Evolutionary conservation across 441 rosid genomes (phyloP).

Genomic region (Manihot esculenta): DNA sequence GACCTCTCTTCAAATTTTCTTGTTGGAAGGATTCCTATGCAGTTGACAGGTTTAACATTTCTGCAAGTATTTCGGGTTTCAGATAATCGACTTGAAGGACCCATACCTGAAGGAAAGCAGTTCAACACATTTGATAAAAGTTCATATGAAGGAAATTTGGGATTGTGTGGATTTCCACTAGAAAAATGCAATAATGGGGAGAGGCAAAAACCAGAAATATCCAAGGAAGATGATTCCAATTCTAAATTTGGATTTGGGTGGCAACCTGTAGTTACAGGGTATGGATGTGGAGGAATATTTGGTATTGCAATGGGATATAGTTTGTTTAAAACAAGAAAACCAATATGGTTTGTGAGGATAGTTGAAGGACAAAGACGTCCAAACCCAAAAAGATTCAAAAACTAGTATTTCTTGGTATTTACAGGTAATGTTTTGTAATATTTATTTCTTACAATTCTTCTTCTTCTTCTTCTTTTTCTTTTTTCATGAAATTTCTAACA

Average conservation of each 20-base stretch:
- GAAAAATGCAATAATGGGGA: not conserved
- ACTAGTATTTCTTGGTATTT: no score
- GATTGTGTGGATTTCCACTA: not conserved
- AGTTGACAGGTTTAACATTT: not conserved
- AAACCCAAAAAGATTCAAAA: no score
- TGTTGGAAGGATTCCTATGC: not conserved
- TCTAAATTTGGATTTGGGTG: constrained; percentile 19
- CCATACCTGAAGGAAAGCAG: not conserved
- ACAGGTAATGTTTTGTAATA: no score
- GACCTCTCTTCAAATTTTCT: not conserved
- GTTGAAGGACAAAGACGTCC: not conserved
- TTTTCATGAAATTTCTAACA: no score
- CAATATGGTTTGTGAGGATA: not conserved
- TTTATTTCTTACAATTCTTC: no score
- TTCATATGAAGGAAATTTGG: not conserved
- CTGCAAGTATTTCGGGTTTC: not conserved
- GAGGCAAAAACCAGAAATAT: not conserved
- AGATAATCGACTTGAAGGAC: not conserved
- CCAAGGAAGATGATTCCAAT: not conserved
- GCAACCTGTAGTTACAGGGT: constrained; percentile 16
- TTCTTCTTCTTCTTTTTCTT: no score
- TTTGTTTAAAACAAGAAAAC: not conserved
- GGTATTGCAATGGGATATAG: not conserved
- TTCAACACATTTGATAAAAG: not conserved
- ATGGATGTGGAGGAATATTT: constrained; percentile 18